Percentiles rank a stretch among this genome's conserved stretches.
Conservation (phyloP, 768 basidiomycete species). For the Collybia sordida region DNA sequence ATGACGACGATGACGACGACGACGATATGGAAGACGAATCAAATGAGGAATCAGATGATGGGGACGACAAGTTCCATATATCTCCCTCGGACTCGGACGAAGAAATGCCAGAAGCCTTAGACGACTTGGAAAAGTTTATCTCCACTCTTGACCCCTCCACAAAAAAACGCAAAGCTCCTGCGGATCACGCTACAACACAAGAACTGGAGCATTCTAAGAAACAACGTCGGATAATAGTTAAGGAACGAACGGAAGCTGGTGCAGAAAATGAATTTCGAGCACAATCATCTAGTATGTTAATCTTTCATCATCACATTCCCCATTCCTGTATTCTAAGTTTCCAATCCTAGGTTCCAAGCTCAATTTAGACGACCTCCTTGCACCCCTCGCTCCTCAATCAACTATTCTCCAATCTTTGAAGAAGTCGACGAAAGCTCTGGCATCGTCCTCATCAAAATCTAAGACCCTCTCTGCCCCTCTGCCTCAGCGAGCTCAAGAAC, state of each 20-base stretch:
- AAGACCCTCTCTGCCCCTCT: conserved; percentile 81
- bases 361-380: conserved; percentile 72
- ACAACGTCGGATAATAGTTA: conserved; percentile 53
- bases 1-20: conserved; percentile 31
- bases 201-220: conserved; percentile 40
- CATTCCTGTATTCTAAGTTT: background rate
- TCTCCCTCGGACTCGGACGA: conserved; percentile 51
- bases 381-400: conserved; percentile 64
- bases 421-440: conserved; percentile 66
- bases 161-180: conserved; percentile 70
- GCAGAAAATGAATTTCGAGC: conserved; percentile 80
- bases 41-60: conserved; percentile 32
- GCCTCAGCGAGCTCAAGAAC: conserved; percentile 83
- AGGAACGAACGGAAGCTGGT: conserved; percentile 77
- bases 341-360: conserved; percentile 50
- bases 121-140: conserved; percentile 72
- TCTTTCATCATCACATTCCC: background rate
- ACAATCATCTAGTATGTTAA: conserved; percentile 42
- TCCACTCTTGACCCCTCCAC: conserved; percentile 58
- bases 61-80: conserved; percentile 45
- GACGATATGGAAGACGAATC: conserved; percentile 34
- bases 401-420: conserved; percentile 62
- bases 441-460: conserved; percentile 45
- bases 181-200: conserved; percentile 19
- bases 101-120: conserved; percentile 56